Conservation (phyloP, 352 stramenopile genomes). For the Phytophthora tentaculata region DNA sequence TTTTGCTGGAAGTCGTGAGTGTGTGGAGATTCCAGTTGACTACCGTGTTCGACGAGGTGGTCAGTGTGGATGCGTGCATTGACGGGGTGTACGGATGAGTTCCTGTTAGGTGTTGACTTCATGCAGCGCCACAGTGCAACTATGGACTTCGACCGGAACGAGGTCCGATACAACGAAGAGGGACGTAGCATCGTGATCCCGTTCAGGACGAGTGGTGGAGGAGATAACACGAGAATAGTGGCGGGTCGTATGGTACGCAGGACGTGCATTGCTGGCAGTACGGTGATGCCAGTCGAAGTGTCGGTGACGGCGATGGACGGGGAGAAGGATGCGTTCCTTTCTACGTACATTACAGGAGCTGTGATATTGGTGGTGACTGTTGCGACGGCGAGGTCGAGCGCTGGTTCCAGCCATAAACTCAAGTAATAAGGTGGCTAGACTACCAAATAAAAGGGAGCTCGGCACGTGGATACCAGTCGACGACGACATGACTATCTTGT, state of each 20-base stretch:
- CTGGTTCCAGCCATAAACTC: background rate
- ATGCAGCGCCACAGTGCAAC: too few species aligned
- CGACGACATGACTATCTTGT: background rate
- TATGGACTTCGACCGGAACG: too few species aligned
- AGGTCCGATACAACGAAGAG: background rate
- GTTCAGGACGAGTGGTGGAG: background rate
- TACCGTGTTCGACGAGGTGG: background rate
- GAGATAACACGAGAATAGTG: background rate
- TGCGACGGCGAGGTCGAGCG: background rate
- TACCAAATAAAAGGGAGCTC: background rate
- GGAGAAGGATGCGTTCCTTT: too few species aligned
- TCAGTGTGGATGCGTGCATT: background rate
- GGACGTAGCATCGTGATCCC: background rate
- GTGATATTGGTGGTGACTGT: background rate
- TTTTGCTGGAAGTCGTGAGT: background rate
- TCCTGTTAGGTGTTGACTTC: too few species aligned
- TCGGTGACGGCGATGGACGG: too few species aligned
- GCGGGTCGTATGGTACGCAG: too few species aligned
- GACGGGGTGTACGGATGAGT: background rate
- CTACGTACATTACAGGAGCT: too few species aligned
- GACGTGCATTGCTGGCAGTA: too few species aligned
- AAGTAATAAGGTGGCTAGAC: background rate
- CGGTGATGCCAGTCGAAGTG: too few species aligned
- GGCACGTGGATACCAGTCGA: background rate
- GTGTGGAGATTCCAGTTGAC: background rate